Evolutionary conservation across 2,329 filamentous ascomycete species (phyloP).

Genomic region (Fusarium nygamai): DNA sequence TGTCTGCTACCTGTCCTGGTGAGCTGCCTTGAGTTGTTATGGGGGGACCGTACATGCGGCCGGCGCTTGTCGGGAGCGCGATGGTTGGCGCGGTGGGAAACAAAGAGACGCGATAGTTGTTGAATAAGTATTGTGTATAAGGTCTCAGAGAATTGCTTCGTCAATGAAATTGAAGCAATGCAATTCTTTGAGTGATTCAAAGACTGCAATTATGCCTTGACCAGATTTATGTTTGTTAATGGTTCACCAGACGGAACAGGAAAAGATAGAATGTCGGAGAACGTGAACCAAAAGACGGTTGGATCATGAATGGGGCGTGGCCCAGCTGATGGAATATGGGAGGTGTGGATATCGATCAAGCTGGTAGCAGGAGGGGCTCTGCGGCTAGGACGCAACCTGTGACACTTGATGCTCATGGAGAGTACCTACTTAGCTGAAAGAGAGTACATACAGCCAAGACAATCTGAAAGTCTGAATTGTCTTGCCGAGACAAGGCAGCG

Average conservation of each 20-base stretch:
- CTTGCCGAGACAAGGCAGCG: slow-evolving; percentile 26
- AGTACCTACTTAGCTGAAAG: not conserved
- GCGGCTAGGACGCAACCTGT: slow-evolving; percentile 38
- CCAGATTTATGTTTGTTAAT: not conserved
- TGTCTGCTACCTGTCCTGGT: slow-evolving; percentile 8
- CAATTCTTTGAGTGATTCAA: not conserved
- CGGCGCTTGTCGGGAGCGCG: slow-evolving; percentile 43
- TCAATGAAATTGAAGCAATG: not conserved
- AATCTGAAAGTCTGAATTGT: not conserved
- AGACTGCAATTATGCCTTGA: not conserved
- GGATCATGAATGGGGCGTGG: slow-evolving; percentile 27
- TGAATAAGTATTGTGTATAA: not conserved
- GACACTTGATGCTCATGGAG: slow-evolving; percentile 24
- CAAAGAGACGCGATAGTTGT: slow-evolving; percentile 32
- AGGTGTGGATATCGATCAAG: slow-evolving; percentile 27
- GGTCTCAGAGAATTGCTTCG: not conserved
- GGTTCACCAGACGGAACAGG: not conserved
- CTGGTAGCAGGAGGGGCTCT: slow-evolving; percentile 31
- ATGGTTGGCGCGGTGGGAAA: slow-evolving; percentile 37
- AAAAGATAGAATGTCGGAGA: slow-evolving; percentile 4
- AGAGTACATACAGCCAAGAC: not conserved
- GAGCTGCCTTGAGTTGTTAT: slow-evolving; percentile 20
- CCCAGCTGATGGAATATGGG: slow-evolving; percentile 24
- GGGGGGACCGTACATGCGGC: slow-evolving; percentile 38
- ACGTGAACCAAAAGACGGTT: slow-evolving; percentile 10